Evolutionary conservation across 2,329 filamentous ascomycete genomes (phyloP).

Genomic region (Sporothrix humicola): DNA sequence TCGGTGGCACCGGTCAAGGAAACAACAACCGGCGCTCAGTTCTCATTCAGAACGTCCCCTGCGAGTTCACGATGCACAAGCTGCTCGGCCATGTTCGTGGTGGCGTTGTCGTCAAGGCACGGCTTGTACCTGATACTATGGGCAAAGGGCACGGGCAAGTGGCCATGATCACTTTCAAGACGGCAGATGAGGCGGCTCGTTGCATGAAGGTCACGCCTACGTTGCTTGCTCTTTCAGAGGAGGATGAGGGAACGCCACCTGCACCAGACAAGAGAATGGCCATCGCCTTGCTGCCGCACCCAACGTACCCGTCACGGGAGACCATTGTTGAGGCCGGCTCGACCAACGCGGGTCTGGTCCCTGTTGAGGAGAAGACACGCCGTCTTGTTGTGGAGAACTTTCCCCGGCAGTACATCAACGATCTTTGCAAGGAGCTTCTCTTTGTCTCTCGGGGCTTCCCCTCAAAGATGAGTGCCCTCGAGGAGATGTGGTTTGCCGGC

Average conservation of each 20-base stretch:
- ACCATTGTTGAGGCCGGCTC: not conserved
- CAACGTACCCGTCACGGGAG: slow-evolving; percentile 35
- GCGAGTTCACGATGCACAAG: slow-evolving; percentile 31
- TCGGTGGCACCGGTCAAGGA: not conserved
- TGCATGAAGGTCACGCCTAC: not conserved
- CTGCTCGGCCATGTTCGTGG: slow-evolving; percentile 35
- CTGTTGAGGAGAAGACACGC: slow-evolving; percentile 28
- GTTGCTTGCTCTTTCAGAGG: not conserved
- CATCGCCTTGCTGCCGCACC: slow-evolving; percentile 25
- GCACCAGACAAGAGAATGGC: not conserved
- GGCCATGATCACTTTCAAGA: slow-evolving; percentile 35
- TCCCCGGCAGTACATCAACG: slow-evolving; percentile 31
- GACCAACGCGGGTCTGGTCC: not conserved
- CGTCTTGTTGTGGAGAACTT: slow-evolving; percentile 34
- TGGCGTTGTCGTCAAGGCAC: slow-evolving; percentile 31
- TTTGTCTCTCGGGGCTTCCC: slow-evolving; percentile 20
- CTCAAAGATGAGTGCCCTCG: slow-evolving; percentile 17
- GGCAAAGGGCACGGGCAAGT: slow-evolving; percentile 24
- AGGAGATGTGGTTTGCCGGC: slow-evolving; percentile 38
- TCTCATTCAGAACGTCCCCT: slow-evolving; percentile 34
- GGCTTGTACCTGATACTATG: slow-evolving; percentile 22
- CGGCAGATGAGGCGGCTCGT: slow-evolving; percentile 27
- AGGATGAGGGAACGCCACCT: not conserved
- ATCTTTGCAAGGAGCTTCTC: slow-evolving; percentile 35
- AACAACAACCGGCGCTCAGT: slow-evolving; percentile 31